phyloP scores from a whole-genome alignment of 2,329 filamentous ascomycete genomes.

The Didymosphaeria variabile region DNA sequence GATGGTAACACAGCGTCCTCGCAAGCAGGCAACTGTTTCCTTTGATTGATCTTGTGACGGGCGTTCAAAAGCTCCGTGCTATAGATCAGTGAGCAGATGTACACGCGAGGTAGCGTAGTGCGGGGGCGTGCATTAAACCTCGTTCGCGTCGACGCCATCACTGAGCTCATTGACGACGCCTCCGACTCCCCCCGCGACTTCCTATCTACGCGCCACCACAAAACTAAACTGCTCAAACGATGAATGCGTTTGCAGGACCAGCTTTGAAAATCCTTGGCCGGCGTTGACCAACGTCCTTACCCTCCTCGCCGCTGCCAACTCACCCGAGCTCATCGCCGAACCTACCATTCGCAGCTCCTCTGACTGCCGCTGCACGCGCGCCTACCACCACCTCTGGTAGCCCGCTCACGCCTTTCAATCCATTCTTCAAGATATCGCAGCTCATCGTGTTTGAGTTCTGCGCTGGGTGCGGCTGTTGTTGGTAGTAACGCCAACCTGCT shows the following conservation, averaged over 20 bases:
- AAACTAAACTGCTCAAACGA: slow-evolving; percentile 28
- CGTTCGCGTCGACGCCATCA: slow-evolving; percentile 14
- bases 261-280: slow-evolving; percentile 30
- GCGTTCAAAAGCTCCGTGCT: background rate
- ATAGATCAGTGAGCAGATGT: slow-evolving; percentile 7
- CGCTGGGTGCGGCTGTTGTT: slow-evolving; percentile 4
- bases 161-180: slow-evolving; percentile 17
- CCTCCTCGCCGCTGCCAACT: slow-evolving; percentile 25
- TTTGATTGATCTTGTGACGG: slow-evolving; percentile 3
- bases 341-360: slow-evolving; percentile 13
- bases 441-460: background rate
- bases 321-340: slow-evolving; percentile 21
- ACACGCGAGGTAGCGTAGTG: slow-evolving; percentile 15
- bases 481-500: slow-evolving; percentile 3
- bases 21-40: background rate
- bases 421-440: background rate
- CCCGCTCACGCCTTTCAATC: background rate
- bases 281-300: slow-evolving; percentile 36
- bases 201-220: slow-evolving; percentile 3
- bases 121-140: slow-evolving; percentile 13
- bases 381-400: background rate
- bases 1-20: background rate
- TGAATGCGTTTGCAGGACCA: slow-evolving; percentile 39
- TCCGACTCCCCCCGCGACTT: slow-evolving; percentile 20
- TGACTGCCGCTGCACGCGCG: slow-evolving; percentile 16